Conservation (phyloP, 345 rosid species). For the Sisymbrium irio region DNA sequence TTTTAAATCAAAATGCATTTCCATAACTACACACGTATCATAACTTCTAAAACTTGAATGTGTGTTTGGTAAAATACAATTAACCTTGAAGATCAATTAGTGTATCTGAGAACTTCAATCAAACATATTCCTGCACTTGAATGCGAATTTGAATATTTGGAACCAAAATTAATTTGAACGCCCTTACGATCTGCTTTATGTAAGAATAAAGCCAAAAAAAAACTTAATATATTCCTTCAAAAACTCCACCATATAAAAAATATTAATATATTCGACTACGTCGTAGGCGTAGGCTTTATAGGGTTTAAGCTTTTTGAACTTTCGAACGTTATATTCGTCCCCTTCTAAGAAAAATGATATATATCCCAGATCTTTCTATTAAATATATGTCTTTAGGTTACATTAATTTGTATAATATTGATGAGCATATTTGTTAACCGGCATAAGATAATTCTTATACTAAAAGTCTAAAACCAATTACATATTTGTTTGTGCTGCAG, state of each 20-base stretch:
- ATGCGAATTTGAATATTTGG: not conserved
- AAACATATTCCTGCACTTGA: not conserved
- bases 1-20: not conserved
- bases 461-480: not conserved
- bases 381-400: not conserved
- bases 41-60: not conserved
- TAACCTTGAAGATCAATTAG: not conserved
- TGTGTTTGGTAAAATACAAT: not conserved
- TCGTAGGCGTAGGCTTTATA: slow-evolving; percentile 27
- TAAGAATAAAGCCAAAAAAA: slow-evolving; percentile 15
- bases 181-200: not conserved
- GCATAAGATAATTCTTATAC: not conserved
- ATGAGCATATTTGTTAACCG: slow-evolving; percentile 3
- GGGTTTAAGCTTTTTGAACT: slow-evolving; percentile 31
- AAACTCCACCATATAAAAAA: not conserved
- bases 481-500: not conserved
- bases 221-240: slow-evolving; percentile 11
- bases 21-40: not conserved
- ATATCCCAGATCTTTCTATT: not conserved
- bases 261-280: slow-evolving; percentile 2
- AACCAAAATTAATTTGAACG: not conserved
- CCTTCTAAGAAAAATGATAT: slow-evolving; percentile 8
- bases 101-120: not conserved
- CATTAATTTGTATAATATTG: slow-evolving; percentile 13
- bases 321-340: slow-evolving; percentile 26